These are phyloP conservation scores for Neurospora tetraspora DNA, from an alignment of 495 filamentous ascomycete species.

Conservation along the genomic window DNA sequence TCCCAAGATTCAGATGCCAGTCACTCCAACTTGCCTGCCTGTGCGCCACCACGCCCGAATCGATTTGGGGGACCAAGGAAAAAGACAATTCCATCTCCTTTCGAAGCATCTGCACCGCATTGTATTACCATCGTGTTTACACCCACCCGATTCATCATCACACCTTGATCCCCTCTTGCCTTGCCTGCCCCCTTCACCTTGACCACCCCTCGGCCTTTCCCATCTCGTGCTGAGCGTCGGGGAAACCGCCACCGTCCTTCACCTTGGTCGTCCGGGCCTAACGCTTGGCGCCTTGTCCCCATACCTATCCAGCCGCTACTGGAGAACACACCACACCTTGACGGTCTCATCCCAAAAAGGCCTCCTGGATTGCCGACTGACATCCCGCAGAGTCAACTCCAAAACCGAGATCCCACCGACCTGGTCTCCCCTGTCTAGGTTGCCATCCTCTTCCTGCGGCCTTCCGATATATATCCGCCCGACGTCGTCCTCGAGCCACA, in stretches of 20 bases:
- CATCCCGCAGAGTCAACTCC: constrained; percentile 7
- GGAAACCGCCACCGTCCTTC: background rate
- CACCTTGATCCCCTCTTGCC: background rate
- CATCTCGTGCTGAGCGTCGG: background rate
- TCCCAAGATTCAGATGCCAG: constrained; percentile 4
- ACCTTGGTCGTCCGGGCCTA: background rate
- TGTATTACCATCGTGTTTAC: background rate
- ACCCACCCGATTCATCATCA: background rate
- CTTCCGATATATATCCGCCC: constrained; percentile 22
- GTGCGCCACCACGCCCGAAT: constrained; percentile 1
- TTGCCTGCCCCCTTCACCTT: background rate
- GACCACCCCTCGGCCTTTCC: background rate
- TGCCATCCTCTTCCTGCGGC: constrained; percentile 16
- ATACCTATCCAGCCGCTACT: background rate
- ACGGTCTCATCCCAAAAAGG: background rate
- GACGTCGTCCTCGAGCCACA: constrained; percentile 4
- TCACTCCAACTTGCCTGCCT: background rate
- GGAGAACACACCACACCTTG: background rate
- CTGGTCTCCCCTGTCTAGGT: background rate
- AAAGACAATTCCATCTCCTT: background rate
- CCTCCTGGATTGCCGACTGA: constrained; percentile 8
- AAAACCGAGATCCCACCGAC: constrained; percentile 10
- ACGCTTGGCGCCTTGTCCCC: background rate
- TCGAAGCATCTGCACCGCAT: background rate
- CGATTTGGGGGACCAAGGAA: constrained; percentile 8